phyloP scores from a whole-genome alignment of 306 rosid genomes.

The Gleditsia sinensis region DNA sequence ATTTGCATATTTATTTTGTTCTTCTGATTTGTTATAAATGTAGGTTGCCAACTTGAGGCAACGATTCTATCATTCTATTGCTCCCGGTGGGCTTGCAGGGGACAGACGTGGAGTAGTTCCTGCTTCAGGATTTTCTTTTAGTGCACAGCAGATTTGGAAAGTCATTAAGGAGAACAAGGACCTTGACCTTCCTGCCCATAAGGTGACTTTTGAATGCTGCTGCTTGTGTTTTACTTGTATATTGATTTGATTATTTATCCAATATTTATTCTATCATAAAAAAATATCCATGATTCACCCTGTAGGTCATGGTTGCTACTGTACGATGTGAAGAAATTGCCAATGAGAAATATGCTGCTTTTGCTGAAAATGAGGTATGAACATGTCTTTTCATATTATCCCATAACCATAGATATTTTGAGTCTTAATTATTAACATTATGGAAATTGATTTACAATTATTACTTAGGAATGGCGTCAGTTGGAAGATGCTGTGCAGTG shows the following conservation, averaged over 20 bases:
- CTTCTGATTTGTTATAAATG: constrained; percentile 32
- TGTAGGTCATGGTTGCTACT: constrained; percentile 93
- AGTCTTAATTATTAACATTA: not conserved
- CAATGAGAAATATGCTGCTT: constrained; percentile 61
- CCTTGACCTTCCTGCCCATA: constrained; percentile 95
- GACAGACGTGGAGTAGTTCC: constrained; percentile 93
- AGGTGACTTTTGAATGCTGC: constrained; percentile 48
- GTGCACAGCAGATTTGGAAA: constrained; percentile 88
- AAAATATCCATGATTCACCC: constrained; percentile 14
- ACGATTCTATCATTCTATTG: constrained; percentile 76
- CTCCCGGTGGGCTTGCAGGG: constrained; percentile 94
- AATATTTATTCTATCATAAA: too few relatives aligned
- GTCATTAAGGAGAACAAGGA: constrained; percentile 90
- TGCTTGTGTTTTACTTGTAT: constrained; percentile 26
- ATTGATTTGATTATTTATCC: constrained; percentile 25
- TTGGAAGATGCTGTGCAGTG: constrained; percentile 66
- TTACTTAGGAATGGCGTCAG: constrained; percentile 64
- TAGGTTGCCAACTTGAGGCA: constrained; percentile 81
- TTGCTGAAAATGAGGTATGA: constrained; percentile 66
- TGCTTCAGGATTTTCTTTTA: constrained; percentile 90
- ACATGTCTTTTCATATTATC: constrained; percentile 3
- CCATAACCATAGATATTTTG: not conserved
- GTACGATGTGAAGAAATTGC: constrained; percentile 97
- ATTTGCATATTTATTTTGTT: not conserved
- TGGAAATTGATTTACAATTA: constrained; percentile 23